phyloP scores from a whole-genome alignment of 1,284 basidiomycete genomes.

The Inonotus hispidus region DNA sequence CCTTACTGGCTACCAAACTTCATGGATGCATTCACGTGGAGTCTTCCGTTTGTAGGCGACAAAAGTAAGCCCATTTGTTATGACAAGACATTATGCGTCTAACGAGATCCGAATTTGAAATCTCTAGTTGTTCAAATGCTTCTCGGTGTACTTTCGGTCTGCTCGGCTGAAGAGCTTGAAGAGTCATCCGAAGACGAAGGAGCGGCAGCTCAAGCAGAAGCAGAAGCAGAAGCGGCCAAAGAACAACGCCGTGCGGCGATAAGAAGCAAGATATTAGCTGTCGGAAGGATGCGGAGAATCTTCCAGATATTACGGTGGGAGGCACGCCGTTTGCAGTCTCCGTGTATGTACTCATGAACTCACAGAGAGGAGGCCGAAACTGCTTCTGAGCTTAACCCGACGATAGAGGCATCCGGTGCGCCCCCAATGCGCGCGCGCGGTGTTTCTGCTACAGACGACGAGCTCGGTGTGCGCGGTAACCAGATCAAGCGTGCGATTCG shows the following conservation, averaged over 20 bases:
- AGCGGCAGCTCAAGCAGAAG: constrained; percentile 37
- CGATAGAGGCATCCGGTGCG: constrained; percentile 24
- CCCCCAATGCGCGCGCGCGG: constrained; percentile 32
- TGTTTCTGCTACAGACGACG: constrained; percentile 34
- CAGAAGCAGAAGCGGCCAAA: constrained; percentile 38
- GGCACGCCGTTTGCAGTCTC: not conserved
- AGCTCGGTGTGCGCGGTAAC: constrained; percentile 48
- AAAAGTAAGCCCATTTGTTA: constrained; percentile 65
- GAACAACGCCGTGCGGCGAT: constrained; percentile 67
- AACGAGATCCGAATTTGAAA: not conserved
- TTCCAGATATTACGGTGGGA: constrained; percentile 83
- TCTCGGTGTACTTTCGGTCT: constrained; percentile 89
- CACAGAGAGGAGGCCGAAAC: constrained; percentile 90
- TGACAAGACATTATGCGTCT: not conserved
- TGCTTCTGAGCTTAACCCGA: constrained; percentile 79
- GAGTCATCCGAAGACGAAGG: constrained; percentile 46
- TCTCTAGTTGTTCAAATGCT: constrained; percentile 90
- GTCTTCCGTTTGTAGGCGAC: constrained; percentile 94
- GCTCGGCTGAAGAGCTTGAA: constrained; percentile 92
- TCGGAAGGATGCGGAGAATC: constrained; percentile 90
- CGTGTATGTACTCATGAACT: not conserved
- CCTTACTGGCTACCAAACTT: constrained; percentile 96
- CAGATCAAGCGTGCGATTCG: constrained; percentile 79
- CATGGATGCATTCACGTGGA: constrained; percentile 99
- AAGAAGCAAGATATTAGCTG: constrained; percentile 92